A percentile compares a stretch with the other conserved stretches of the same genome.
These are phyloP conservation scores for Arachnopeziza araneosa DNA, from an alignment of 2,329 filamentous ascomycete species.

Conservation along the genomic window DNA sequence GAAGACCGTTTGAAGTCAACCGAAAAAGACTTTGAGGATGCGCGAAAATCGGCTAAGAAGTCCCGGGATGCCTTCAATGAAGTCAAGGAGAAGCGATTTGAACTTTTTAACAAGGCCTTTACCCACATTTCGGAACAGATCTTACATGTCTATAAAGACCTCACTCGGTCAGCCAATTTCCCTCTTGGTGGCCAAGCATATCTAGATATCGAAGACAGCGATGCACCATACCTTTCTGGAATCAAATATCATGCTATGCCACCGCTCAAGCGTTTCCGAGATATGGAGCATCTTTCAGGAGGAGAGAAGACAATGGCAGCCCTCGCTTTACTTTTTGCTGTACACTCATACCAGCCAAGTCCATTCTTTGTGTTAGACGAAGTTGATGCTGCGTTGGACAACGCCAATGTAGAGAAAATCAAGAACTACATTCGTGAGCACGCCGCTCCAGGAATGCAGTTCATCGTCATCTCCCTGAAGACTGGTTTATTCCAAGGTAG, in stretches of 20 bases:
- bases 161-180: constrained; percentile 86
- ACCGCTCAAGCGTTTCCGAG: constrained; percentile 93
- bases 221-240: constrained; percentile 90
- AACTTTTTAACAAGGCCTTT: constrained; percentile 94
- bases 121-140: constrained; percentile 94
- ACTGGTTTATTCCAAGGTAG: constrained; percentile 93
- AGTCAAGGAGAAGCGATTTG: constrained; percentile 75
- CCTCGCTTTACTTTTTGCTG: constrained; percentile 90
- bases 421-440: constrained; percentile 95
- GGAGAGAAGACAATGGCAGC: constrained; percentile 99
- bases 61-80: constrained; percentile 80
- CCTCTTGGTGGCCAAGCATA: constrained; percentile 86
- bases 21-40: constrained; percentile 84
- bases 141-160: constrained; percentile 86
- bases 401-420: constrained; percentile 93
- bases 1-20: constrained; percentile 76
- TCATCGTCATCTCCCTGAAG: constrained; percentile 96
- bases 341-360: constrained; percentile 91
- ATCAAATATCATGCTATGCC: constrained; percentile 99
- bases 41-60: constrained; percentile 65
- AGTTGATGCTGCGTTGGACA: constrained; percentile 96
- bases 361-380: constrained; percentile 98
- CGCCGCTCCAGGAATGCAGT: constrained; percentile 95
- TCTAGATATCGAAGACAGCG: constrained; percentile 87
- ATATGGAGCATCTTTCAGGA: constrained; percentile 97